Evolutionary conservation across 441 rosid species (phyloP), one percentile per base, ranked within the genome.

Genomic region (Dalechampia spathulata): DNA sequence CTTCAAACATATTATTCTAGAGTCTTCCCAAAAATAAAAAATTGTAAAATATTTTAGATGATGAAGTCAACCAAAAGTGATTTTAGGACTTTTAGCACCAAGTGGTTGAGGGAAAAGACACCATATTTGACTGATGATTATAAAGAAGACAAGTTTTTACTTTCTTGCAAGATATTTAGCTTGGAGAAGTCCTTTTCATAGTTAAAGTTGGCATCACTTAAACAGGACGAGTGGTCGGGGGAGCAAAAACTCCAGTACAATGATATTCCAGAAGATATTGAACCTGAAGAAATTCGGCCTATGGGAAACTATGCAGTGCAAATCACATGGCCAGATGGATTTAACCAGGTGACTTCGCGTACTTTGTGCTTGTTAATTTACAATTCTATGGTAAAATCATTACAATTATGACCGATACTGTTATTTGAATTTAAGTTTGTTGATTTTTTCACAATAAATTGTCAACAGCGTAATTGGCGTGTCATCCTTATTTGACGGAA

Each of bases 251-350:
- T 92, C 69, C 91, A 80, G 44, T 86, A 71, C 41, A 58, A 73
- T 3, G 93, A 88, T 73, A 62, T 92, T 74, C 87, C 89, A 10
- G 95, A 92, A 67, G 89, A 86, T 66, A 83, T 88, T 9, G 91
- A 88, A 71, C 98, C 98, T 15, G 87, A 81, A 56, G 96, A 92
- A 37, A 92, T 92, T 62, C 78, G 79, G 42, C 95, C 96, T 5
- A 83, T 88, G 95, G 96, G 98, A 65, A 91, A 88, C 73, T 88
- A 88, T 14, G 96, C 98, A 0, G 95, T 86, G 61, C 83, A 93
- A 11, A 88, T 88, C 64, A 90, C 96, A 11, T 92, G 96, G 98
- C 96, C 96, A 0, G 98, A 91, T 40, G 98, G 98, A 56, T 88
- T 91, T 68, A 88, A 64, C 56, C 98, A 86, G 95, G 98, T 88